Percentiles rank a stretch among this genome's conserved stretches.
Conservation (phyloP, 2,329 filamentous ascomycete species). For the Trichophyton verrucosum region DNA sequence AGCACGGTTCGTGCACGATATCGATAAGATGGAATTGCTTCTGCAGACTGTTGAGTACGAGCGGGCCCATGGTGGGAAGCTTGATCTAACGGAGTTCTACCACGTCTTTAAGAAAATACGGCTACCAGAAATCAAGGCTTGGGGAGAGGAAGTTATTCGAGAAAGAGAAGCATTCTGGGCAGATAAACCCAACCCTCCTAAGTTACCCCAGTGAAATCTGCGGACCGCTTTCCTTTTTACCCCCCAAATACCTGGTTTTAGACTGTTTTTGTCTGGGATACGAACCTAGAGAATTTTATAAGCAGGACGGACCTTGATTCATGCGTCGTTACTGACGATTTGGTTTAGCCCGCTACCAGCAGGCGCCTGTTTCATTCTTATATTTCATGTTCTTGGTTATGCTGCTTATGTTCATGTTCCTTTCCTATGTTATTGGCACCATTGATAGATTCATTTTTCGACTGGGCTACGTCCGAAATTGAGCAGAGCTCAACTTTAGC, state of each 20-base stretch:
- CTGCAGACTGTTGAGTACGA: constrained; percentile 97
- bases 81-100: constrained; percentile 78
- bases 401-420: no score
- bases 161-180: constrained; percentile 68
- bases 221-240: neutral
- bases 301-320: no score
- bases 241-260: neutral
- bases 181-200: constrained; percentile 23
- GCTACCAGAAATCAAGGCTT: constrained; percentile 64
- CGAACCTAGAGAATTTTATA: no score
- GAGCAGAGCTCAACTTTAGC: neutral
- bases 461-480: neutral
- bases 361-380: no score
- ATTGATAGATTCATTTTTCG: no score
- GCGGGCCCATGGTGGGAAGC: constrained; percentile 48
- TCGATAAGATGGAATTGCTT: constrained; percentile 92
- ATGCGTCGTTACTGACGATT: no score
- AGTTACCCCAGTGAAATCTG: neutral
- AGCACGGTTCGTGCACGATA: constrained; percentile 82
- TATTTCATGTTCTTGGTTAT: no score
- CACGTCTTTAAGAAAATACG: constrained; percentile 63
- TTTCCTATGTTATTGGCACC: no score
- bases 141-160: constrained; percentile 62
- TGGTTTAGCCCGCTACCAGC: no score
- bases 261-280: neutral